Evolutionary conservation across 495 filamentous ascomycete genomes (phyloP), one percentile per base, ranked within the genome.

Genomic region (Hypoxylon fragiforme): DNA sequence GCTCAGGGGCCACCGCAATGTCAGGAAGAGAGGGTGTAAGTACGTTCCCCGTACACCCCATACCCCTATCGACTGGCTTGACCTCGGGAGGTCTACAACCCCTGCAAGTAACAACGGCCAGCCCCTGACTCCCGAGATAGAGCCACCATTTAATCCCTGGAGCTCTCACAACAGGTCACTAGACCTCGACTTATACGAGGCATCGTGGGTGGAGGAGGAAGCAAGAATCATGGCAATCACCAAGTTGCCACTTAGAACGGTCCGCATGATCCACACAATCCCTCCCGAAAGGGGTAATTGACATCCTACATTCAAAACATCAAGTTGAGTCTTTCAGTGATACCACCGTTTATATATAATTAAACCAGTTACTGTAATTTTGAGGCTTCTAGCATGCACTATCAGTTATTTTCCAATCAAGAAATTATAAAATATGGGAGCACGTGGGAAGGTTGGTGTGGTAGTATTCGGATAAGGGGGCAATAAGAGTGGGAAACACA

Each of bases 41-140:
- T 0, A 19, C 13, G 6, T 7, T 45, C 13, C 13, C 37, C 2
- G 16, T 22, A 2, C 41, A 19, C 6, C 15, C 6, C n/a, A 14
- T n/a, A 16, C 45, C 11, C 56, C 42, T 28, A 31, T 60, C 8
- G 28, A 50, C 31, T 57, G 48, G 49, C n/a, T 57, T 12, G 56
- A 48, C 28, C 49, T 45, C 13, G 16, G 15, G 12, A 5, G 8
- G 9, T 26, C 43, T 2, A 31, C 7, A 31, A 16, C 41, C 20
- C 15, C 50, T n/a, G n/a, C n/a, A 22, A n/a, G 14, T 31, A 26
- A 20, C 14, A 7, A 28, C 3, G 18, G 3, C 12, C 18, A 28
- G 0, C 20, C 43, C 0, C 13, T 13, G 3, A 47, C 60, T 30
- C 40, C 50, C 26, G 21, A 56, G 0, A 53, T 37, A 7, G 57